These are phyloP conservation scores for Pythium diclinum DNA, from an alignment of 352 stramenopile genomes.

Conservation along the genomic window DNA sequence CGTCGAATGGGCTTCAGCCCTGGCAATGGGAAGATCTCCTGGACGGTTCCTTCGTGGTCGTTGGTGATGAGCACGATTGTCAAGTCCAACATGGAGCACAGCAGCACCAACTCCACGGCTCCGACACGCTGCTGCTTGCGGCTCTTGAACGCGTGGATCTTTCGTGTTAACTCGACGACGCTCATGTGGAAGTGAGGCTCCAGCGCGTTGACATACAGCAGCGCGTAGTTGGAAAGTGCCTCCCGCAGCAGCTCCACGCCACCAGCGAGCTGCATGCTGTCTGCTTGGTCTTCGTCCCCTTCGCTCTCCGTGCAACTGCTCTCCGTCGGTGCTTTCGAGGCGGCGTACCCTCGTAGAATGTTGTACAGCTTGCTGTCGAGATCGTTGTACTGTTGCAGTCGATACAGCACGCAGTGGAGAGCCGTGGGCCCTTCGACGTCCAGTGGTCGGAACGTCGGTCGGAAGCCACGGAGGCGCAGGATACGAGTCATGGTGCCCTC, in stretches of 20 bases:
- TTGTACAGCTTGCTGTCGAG: conserved; percentile 68
- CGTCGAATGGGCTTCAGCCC: conserved; percentile 47
- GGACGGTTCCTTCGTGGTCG: conserved; percentile 67
- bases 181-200: conserved; percentile 49
- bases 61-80: conserved; percentile 76
- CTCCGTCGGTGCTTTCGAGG: conserved; percentile 12
- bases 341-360: conserved; percentile 34
- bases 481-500: conserved; percentile 64
- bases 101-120: conserved; percentile 59
- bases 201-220: conserved; percentile 61
- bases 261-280: conserved; percentile 29
- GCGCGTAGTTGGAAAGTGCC: conserved; percentile 63
- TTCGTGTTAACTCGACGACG: conserved; percentile 72
- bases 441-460: conserved; percentile 41
- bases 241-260: conserved; percentile 57
- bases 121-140: conserved; percentile 53
- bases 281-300: conserved; percentile 8
- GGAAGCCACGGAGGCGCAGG: conserved; percentile 45
- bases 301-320: conserved; percentile 13
- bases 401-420: conserved; percentile 60
- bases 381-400: conserved; percentile 70
- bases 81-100: conserved; percentile 75
- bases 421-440: conserved; percentile 38
- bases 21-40: conserved; percentile 55
- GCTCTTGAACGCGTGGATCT: conserved; percentile 74